Base-by-base conservation (phyloP, 1,284 basidiomycete genomes). In the Fistulina hepatica region DNA sequence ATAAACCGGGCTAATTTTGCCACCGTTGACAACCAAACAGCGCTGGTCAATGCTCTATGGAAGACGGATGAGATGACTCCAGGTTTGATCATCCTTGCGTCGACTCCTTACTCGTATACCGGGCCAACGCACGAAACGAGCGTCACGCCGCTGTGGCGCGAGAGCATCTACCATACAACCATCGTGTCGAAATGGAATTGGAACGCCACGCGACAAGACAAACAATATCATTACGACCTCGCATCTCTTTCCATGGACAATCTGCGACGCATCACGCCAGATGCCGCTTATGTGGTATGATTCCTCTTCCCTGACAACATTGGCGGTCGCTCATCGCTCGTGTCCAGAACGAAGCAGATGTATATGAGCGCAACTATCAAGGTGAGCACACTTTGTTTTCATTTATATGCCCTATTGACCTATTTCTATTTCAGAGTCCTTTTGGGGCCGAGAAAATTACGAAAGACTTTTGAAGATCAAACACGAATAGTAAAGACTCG, bases 361-460 rank as follows among this genome's bases (percentile, higher is more conserved):
- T 74, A 2, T 67, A 72, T 36, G 72, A 76, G 48, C 63, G 64
- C 4, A 59, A 74, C 40, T 61, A 68, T 48, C 57, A 71, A 56
- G 50, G 65, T 67, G 45, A 30, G 53, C 36, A 13, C 6, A 19
- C 8, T 26, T 11, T 15, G 11, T 11, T 25, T 12, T 22, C 6
- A 9, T 13, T 33, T 3, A 24, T 17, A 26, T 15, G 7, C 27
- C 12, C 22, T 20, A 43, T 35, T 39, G 19, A 26, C 30, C n/a
- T 6, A 15, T 16, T 32, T 26, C 23, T 45, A 22, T 12, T 19
- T 7, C 37, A 67, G 61, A 52, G 8, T 54, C 69, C 2, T 76
- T 73, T 50, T 76, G 72, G 73, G 73, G 72, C 2, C n/a, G n/a
- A n/a, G 44, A 52, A 1, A 67, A 76, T 48, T 71, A 76, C 48